A percentile compares a stretch with the other conserved stretches of the same genome.
These are phyloP conservation scores for Luvunga scandens DNA, from an alignment of 345 rosid genomes.

Conservation along the genomic window DNA sequence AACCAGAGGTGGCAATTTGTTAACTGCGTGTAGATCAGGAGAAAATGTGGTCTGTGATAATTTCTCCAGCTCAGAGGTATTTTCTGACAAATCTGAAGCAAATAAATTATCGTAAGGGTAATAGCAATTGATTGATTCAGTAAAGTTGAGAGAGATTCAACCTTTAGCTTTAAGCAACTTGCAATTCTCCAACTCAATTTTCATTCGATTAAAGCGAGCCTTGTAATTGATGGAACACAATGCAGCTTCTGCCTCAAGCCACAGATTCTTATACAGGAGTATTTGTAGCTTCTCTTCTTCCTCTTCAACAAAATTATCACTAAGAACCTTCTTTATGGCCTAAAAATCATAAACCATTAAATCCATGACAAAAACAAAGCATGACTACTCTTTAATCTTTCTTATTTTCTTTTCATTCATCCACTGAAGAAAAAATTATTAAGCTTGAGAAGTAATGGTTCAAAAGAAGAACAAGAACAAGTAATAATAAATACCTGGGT, in stretches of 20 bases:
- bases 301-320: constrained; percentile 52
- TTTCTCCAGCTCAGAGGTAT: constrained; percentile 11
- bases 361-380: constrained; percentile 16
- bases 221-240: constrained; percentile 62
- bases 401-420: background rate
- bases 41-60: constrained; percentile 11
- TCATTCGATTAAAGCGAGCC: constrained; percentile 67
- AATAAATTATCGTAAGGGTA: background rate
- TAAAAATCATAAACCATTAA: constrained; percentile 28
- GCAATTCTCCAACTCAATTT: constrained; percentile 48
- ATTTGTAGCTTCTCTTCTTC: constrained; percentile 53
- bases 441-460: background rate
- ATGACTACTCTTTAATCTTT: background rate
- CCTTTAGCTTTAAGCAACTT: constrained; percentile 35
- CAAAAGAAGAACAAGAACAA: constrained; percentile 2
- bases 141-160: constrained; percentile 20
- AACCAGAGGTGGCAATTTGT: constrained; percentile 6
- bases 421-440: background rate
- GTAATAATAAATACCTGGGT: constrained; percentile 53
- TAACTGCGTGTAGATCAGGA: constrained; percentile 3
- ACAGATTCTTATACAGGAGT: constrained; percentile 79
- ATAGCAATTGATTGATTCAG: background rate
- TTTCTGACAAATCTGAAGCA: constrained; percentile 22
- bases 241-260: constrained; percentile 95
- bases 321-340: constrained; percentile 73